Base-by-base conservation (phyloP, 1,284 basidiomycete species). In the Moesziomyces parantarcticus region DNA sequence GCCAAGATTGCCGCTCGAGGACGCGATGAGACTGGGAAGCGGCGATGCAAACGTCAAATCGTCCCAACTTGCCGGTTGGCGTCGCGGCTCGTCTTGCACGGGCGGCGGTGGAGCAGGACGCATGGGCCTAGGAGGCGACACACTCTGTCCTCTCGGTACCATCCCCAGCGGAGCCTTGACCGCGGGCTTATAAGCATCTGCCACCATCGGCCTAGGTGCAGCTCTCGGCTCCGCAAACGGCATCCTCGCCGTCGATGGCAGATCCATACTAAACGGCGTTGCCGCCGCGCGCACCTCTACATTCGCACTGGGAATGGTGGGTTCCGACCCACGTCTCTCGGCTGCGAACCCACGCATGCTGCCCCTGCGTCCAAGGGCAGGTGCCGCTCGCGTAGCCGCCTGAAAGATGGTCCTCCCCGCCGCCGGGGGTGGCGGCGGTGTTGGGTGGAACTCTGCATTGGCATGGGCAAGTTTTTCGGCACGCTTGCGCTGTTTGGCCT, bases 321-420 rank as follows among this genome's bases (percentile, higher is more conserved):
- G 58, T 40, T 63, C 62, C 0, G 52, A 53, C 3, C 56, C 55
- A 3, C 53, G 48, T 49, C 61, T 40, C 52, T 53, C 56, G 5
- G 45, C 57, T 4, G 23, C 45, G 20, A 48, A 50, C 20, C 44
- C 48, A 6, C 59, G 34, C 7, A 63, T 25, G 42, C 66, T 71
- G 4, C 39, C 45, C 23, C 63, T 50, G 40, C 62, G 53, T 1
- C 36, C 61, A 18, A 63, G 13, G 0, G 39, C 43, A 14, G 18
- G 32, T 2, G 56, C 11, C 4, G 21, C 40, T 10, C 51, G 29
- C 5, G 40, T 62, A 0, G 64, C 32, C 1, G 68, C 72, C 16
- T 66, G 64, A n/a, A 75, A 75, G 21, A 75, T 40, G 2, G 72
- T 75, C 55, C 48, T 66, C 8, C 50, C 62, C 9, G 43, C 20